A percentile compares a stretch with the other conserved stretches of the same genome.
Conservation (phyloP, 1,284 basidiomycete species). For the Hortiboletus rubellus region DNA sequence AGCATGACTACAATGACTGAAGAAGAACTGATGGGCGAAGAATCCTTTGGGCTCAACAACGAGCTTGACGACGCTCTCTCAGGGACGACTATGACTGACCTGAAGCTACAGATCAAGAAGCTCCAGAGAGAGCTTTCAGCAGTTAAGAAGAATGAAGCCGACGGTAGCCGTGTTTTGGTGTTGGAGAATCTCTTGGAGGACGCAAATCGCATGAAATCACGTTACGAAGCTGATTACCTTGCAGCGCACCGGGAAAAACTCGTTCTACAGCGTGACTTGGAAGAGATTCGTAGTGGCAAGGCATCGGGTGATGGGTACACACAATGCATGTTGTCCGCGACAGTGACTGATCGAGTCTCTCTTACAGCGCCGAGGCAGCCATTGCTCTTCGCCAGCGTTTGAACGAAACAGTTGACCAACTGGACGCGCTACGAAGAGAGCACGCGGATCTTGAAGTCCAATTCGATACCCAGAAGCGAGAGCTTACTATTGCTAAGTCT, state of each 20-base stretch:
- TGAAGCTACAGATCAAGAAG: constrained; percentile 83
- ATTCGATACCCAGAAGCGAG: constrained; percentile 63
- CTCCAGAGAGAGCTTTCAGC: constrained; percentile 83
- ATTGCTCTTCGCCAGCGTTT: constrained; percentile 85
- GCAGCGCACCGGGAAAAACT: constrained; percentile 83
- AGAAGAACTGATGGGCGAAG: constrained; percentile 43
- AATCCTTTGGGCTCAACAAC: constrained; percentile 65
- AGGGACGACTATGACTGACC: constrained; percentile 87
- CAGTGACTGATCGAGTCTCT: constrained; percentile 7
- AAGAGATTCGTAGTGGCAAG: constrained; percentile 87
- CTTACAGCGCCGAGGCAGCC: constrained; percentile 73
- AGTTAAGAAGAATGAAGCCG: constrained; percentile 71
- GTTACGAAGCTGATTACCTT: constrained; percentile 90
- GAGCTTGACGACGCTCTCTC: constrained; percentile 85
- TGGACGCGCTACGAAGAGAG: constrained; percentile 70
- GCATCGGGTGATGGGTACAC: constrained; percentile 78
- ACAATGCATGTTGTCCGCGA: background rate
- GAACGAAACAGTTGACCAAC: constrained; percentile 84
- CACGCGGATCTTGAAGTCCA: constrained; percentile 73
- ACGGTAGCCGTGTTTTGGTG: constrained; percentile 74
- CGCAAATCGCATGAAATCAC: constrained; percentile 83
- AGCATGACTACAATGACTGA: constrained; percentile 41
- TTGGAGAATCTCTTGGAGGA: constrained; percentile 91
- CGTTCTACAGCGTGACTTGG: constrained; percentile 77
- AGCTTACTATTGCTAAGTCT: constrained; percentile 83